Percentiles rank a stretch among this genome's conserved stretches.
phyloP scores from a whole-genome alignment of 2,329 filamentous ascomycete species.

The Trichoderma sp. region DNA sequence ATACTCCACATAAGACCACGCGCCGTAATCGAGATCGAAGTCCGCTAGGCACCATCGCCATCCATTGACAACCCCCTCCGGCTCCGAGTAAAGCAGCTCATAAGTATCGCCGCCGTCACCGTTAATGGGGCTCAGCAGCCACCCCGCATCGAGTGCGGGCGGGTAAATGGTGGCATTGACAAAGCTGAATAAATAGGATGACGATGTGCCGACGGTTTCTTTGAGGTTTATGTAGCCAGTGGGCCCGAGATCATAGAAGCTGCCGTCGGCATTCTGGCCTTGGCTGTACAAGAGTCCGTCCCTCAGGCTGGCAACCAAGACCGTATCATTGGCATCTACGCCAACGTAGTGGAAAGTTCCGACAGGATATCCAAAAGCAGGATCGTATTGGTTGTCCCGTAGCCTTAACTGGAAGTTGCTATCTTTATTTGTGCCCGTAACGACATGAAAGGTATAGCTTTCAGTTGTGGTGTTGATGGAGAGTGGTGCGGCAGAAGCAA shows the following conservation, averaged over 20 bases:
- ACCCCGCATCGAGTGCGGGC: background rate
- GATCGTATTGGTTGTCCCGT: background rate
- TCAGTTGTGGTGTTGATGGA: background rate
- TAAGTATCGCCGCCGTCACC: background rate
- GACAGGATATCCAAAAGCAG: background rate
- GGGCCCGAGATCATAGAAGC: background rate
- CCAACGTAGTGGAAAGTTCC: background rate
- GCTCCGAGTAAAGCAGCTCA: background rate
- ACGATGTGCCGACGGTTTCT: background rate
- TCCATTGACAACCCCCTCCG: background rate
- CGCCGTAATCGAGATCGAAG: background rate
- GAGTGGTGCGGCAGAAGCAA: background rate
- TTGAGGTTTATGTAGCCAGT: background rate
- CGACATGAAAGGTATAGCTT: background rate
- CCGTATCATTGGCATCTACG: background rate
- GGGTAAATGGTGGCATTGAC: slow-evolving; percentile 28
- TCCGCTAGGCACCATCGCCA: background rate
- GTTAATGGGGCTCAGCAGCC: background rate
- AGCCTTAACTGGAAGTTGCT: background rate
- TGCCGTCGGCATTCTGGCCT: background rate
- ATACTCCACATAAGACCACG: background rate
- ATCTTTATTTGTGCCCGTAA: background rate
- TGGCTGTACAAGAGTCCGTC: background rate
- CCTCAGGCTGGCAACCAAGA: background rate
- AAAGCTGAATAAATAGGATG: slow-evolving; percentile 22